Base-by-base conservation (phyloP, 495 filamentous ascomycete genomes). In the Pseudoneurospora amorphoporcata region DNA sequence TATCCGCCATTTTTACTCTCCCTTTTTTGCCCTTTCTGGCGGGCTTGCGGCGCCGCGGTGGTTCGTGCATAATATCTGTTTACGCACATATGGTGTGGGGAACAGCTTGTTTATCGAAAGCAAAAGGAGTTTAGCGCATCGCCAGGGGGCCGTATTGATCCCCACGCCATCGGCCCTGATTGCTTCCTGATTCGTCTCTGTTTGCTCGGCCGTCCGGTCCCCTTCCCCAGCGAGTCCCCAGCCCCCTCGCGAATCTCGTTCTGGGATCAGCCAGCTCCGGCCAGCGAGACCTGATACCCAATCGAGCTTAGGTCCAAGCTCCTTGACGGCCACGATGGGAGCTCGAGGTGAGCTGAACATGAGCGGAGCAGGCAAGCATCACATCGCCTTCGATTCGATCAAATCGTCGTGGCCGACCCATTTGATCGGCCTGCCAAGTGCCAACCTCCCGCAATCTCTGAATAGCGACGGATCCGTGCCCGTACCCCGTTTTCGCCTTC, bases 81-180 rank as follows among this genome's bases (percentile, higher is more conserved):
- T 78, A 81, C 80, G 53, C 53, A 65, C 53, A 65, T 35, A 74
- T 78, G 72, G 61, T 73, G 77, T 80, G 79, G 77, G 70, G 72
- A 75, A 68, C 39, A 9, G 35, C 73, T 80, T 81, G 81, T 82
- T 82, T 82, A 82, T 79, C 74, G 73, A 68, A 58, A 32, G 69
- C 76, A 42, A 72, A 80, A 78, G 9, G 29, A 70, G 81, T 42
- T 70, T 82, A 81, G 81, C 74, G 72, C 29, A 39, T 58, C 74
- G 70, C 75, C 47, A 42, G 32, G 69, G 72, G 69, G 47, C 43
- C 69, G 41, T 72, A 65, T 69, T 68, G 40, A 8, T 69, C 69
- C 68, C 78, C 73, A 72, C 76, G 65, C 53, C 39, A 53, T 43
- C 53, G 70, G 8, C 69, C 68, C 40, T 75, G 72, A 75, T 76